Conservation (phyloP, 805 yeast species). For the Ogataea henricii region DNA sequence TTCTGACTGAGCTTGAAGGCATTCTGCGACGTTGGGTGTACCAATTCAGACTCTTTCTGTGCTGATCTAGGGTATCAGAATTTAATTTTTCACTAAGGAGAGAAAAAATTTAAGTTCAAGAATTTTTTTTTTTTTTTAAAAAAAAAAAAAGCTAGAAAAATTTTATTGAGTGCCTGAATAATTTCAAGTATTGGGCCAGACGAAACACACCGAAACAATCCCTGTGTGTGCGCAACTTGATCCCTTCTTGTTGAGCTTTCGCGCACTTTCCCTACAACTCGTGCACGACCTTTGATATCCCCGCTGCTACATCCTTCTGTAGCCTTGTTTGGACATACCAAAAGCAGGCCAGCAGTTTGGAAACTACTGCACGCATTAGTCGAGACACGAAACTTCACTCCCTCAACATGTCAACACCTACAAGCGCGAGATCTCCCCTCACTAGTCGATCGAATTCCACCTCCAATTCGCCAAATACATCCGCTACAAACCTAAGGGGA, state of each 20-base stretch:
- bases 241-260: background rate
- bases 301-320: background rate
- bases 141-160: conserved; percentile 3
- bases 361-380: background rate
- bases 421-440: conserved; percentile 11
- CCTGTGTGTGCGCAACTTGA: background rate
- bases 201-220: conserved; percentile 1
- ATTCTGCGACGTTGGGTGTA: conserved; percentile 5
- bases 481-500: conserved; percentile 7
- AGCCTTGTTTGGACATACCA: conserved; percentile 3
- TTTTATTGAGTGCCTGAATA: conserved; percentile 3
- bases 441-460: conserved; percentile 16
- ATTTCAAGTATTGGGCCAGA: background rate
- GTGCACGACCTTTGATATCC: background rate
- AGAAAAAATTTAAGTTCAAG: conserved; percentile 3
- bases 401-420: conserved; percentile 7
- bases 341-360: conserved; percentile 3
- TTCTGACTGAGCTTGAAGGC: conserved; percentile 24
- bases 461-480: conserved; percentile 6
- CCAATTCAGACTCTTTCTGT: background rate
- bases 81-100: background rate
- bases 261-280: background rate
- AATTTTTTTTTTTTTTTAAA: conserved; percentile 8
- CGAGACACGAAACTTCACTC: background rate
- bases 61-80: background rate